These are phyloP conservation scores for Dictyostelium purpureum DNA, from an alignment of 78 protist genomes.

Conservation along the genomic window DNA sequence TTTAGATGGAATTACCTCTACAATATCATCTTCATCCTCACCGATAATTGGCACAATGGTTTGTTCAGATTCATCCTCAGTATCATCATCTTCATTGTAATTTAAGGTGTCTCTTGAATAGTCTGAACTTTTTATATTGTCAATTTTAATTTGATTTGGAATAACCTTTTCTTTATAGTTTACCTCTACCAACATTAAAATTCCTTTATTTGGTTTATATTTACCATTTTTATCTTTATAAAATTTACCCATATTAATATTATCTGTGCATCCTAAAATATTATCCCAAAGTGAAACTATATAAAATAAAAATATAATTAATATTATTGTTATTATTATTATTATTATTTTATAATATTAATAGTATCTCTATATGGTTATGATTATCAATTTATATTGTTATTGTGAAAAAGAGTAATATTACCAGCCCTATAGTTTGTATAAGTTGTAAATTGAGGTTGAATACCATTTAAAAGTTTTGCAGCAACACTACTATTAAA, in stretches of 20 bases:
- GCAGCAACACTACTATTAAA: slow-evolving; percentile 33
- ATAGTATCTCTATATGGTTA: background rate
- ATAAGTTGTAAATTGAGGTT: background rate
- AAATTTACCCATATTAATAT: slow-evolving; percentile 16
- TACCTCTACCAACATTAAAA: slow-evolving; percentile 43
- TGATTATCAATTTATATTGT: background rate
- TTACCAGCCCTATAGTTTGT: slow-evolving; percentile 40
- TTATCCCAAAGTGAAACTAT: slow-evolving; percentile 63
- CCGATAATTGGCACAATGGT: background rate
- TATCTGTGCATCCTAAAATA: slow-evolving; percentile 28
- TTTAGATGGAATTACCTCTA: too few species aligned
- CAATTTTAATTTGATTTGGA: slow-evolving; percentile 4
- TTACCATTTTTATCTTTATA: background rate
- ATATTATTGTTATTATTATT: background rate
- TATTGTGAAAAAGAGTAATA: background rate
- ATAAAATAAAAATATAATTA: background rate
- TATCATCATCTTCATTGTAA: slow-evolving; percentile 55
- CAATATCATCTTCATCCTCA: background rate
- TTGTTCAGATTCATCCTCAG: slow-evolving; percentile 20
- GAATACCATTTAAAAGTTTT: slow-evolving; percentile 28
- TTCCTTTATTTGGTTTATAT: slow-evolving; percentile 8
- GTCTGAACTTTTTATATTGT: background rate
- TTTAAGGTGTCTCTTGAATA: background rate
- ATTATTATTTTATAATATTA: background rate
- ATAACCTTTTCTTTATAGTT: background rate